phyloP scores from a whole-genome alignment of 352 stramenopile genomes.

The Aphanomyces stellatus region DNA sequence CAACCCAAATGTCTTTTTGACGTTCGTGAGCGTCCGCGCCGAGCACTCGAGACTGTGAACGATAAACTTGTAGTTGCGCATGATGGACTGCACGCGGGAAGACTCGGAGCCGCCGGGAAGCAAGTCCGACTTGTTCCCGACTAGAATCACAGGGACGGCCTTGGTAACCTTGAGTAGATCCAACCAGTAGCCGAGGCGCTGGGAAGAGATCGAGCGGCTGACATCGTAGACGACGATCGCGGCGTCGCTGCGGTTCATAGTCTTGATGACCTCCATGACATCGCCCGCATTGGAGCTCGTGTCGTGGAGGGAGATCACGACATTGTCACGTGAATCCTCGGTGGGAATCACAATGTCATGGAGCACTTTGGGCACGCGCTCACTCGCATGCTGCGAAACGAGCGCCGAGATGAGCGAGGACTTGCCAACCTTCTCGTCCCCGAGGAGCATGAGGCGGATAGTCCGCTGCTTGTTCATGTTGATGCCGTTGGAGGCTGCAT shows the following conservation, averaged over 20 bases:
- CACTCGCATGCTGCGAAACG: conserved; percentile 81
- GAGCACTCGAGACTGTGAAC: conserved; percentile 80
- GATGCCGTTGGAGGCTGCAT: background rate
- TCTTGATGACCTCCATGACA: conserved; percentile 76
- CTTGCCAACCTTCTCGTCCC: conserved; percentile 87
- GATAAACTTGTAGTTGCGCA: conserved; percentile 41
- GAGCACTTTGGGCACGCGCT: conserved; percentile 78
- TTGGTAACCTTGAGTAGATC: conserved; percentile 83
- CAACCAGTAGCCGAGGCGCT: conserved; percentile 73
- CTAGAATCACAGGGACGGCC: conserved; percentile 79
- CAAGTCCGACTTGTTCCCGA: conserved; percentile 85
- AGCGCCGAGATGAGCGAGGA: conserved; percentile 87
- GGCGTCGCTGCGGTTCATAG: conserved; percentile 74
- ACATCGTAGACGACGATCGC: conserved; percentile 84
- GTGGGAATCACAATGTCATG: conserved; percentile 84
- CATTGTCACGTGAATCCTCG: conserved; percentile 84
- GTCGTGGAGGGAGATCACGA: conserved; percentile 86
- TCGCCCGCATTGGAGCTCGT: conserved; percentile 38
- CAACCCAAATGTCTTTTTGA: conserved; percentile 81
- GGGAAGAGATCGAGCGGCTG: conserved; percentile 75
- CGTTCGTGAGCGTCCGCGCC: conserved; percentile 81
- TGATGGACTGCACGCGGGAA: conserved; percentile 5
- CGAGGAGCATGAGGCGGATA: conserved; percentile 81
- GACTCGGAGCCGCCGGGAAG: conserved; percentile 18
- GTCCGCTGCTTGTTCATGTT: conserved; percentile 59